A percentile compares a stretch with the other conserved stretches of the same genome.
Conservation (phyloP, 805 yeast genomes). For the Starmerella apicola region DNA sequence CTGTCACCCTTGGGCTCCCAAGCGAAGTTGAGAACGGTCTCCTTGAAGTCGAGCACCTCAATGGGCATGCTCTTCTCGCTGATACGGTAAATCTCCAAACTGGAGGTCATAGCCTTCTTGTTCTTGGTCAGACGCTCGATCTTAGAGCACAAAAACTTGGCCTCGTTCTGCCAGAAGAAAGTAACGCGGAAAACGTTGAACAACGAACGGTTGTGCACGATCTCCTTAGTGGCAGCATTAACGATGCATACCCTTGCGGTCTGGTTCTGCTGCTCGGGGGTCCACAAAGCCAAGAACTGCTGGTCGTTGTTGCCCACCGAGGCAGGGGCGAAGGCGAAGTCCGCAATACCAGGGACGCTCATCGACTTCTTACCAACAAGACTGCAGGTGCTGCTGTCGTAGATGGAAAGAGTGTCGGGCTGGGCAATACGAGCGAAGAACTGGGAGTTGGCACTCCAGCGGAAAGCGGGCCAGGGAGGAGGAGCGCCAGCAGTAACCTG, state of each 20-base stretch:
- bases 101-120: slow-evolving; percentile 80
- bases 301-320: slow-evolving; percentile 57
- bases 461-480: slow-evolving; percentile 88
- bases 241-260: slow-evolving; percentile 88
- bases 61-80: slow-evolving; percentile 87
- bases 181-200: slow-evolving; percentile 88
- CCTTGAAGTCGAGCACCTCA: slow-evolving; percentile 85
- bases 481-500: slow-evolving; percentile 31
- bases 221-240: slow-evolving; percentile 71
- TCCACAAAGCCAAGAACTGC: slow-evolving; percentile 82
- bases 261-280: slow-evolving; percentile 86
- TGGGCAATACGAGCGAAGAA: slow-evolving; percentile 94
- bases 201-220: slow-evolving; percentile 80
- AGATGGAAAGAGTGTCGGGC: slow-evolving; percentile 72
- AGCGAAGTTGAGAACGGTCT: slow-evolving; percentile 72
- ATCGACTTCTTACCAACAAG: slow-evolving; percentile 76
- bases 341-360: slow-evolving; percentile 72
- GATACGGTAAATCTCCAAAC: slow-evolving; percentile 80
- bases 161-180: slow-evolving; percentile 87
- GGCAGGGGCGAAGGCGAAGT: slow-evolving; percentile 94
- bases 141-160: slow-evolving; percentile 75
- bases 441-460: slow-evolving; percentile 88
- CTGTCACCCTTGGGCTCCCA: slow-evolving; percentile 95
- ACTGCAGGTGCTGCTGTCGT: slow-evolving; percentile 67
- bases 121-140: slow-evolving; percentile 96